A percentile compares a stretch with the other conserved stretches of the same genome.
phyloP scores from a whole-genome alignment of 352 stramenopile genomes.

The Globisporangium rhizosaccharum region DNA sequence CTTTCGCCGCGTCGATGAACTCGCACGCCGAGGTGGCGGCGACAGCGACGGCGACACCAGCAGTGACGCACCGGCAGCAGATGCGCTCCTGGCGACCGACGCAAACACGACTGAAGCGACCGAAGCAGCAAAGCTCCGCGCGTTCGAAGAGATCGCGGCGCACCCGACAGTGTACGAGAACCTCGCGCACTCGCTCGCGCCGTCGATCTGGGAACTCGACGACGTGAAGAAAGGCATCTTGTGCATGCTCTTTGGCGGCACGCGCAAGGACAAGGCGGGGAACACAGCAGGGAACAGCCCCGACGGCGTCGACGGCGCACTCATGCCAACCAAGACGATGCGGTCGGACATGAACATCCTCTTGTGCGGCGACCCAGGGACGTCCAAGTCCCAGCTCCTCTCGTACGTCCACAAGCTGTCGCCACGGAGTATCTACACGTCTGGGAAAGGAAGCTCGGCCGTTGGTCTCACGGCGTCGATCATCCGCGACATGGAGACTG shows the following conservation, averaged over 20 bases:
- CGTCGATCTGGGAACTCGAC: conserved; percentile 93
- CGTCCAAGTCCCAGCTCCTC: conserved; percentile 98
- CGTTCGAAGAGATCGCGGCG: conserved; percentile 69
- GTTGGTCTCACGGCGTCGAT: conserved; percentile 98
- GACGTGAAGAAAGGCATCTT: conserved; percentile 99
- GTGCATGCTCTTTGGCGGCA: conserved; percentile 98
- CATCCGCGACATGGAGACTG: conserved; percentile 96
- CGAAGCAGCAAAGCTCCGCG: conserved; percentile 49
- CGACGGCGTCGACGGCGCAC: conserved; percentile 34
- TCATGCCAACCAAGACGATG: conserved; percentile 58
- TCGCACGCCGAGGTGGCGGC: conserved; percentile 37
- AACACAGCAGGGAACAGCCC: conserved; percentile 11
- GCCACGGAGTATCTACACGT: conserved; percentile 98
- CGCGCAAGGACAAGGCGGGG: conserved; percentile 65
- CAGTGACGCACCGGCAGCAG: conserved; percentile 11
- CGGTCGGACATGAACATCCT: conserved; percentile 98
- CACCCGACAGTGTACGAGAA: conserved; percentile 83
- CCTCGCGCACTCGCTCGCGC: conserved; percentile 71
- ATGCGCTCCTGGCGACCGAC: conserved; percentile 10
- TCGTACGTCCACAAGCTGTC: conserved; percentile 96
- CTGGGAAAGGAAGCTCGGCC: conserved; percentile 95
- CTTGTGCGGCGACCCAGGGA: conserved; percentile 97
- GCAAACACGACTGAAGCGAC: conserved; percentile 45
- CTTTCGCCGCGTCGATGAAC: conserved; percentile 90
- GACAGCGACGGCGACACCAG: conserved; percentile 5